phyloP scores from a whole-genome alignment of 208 protist genomes.

The Vickermania spadyakhi region DNA sequence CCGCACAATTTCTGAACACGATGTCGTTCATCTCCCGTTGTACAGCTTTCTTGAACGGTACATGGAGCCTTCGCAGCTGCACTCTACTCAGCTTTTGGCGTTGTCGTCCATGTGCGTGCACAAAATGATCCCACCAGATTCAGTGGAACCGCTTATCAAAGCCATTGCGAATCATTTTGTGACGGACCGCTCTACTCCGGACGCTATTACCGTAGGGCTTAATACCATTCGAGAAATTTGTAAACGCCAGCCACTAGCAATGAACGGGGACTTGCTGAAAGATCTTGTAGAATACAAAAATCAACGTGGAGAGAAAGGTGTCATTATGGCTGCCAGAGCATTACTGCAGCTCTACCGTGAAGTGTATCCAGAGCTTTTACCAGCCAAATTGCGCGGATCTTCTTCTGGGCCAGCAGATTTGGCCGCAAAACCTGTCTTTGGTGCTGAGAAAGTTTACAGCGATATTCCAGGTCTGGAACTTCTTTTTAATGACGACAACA shows the following conservation, averaged over 20 bases:
- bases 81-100: conserved; percentile 94
- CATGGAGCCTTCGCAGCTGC: conserved; percentile 94
- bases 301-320: conserved; percentile 90
- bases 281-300: conserved; percentile 93
- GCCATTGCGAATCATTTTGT: conserved; percentile 96
- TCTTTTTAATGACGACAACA: conserved; percentile 40
- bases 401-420: conserved; percentile 23
- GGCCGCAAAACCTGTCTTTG: conserved; percentile 45
- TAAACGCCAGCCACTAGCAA: conserved; percentile 91
- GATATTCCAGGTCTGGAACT: conserved; percentile 84
- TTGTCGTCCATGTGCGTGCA: conserved; percentile 94
- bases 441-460: conserved; percentile 53
- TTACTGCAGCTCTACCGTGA: conserved; percentile 94
- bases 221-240: conserved; percentile 96
- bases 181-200: conserved; percentile 84
- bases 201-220: conserved; percentile 93
- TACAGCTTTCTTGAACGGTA: conserved; percentile 96
- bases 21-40: conserved; percentile 94
- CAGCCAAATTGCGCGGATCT: conserved; percentile 84
- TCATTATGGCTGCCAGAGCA: conserved; percentile 93
- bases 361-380: conserved; percentile 93
- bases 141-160: conserved; percentile 86
- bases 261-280: conserved; percentile 88
- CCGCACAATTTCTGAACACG: conserved; percentile 90
- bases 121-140: conserved; percentile 91